Base-by-base conservation (phyloP, 116 monocot genomes). In the Zostera marina region DNA sequence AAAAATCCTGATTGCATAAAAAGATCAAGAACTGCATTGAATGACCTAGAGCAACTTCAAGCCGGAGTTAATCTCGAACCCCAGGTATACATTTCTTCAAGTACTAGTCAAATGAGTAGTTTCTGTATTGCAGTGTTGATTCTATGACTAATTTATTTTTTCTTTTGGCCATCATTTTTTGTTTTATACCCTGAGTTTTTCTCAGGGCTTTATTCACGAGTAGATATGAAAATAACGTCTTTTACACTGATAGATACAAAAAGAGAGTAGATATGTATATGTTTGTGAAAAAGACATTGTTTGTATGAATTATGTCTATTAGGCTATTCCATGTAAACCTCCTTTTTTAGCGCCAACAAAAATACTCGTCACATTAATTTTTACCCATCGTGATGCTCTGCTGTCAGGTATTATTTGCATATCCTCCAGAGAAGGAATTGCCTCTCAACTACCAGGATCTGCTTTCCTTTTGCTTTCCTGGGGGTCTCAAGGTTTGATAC, bases 391-490 rank as follows among this genome's bases (percentile, higher is more conserved):
- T 56, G 6, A 56, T 56, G n/a, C 7, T 22, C 43, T 44, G 24
- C 47, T 76, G 63, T 42, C 63, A 99, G 99, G 79, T 99, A 67
- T 72, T 99, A 54, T 91, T 99, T 77, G 91, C 73, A 26, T 99
- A 99, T 73, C 99, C 99, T 68, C 91, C 87, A 54, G 83, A 91
- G 9, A 98, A 86, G 45, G 72, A 76, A 48, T 63, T 99, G 53
- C 99, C 99, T 7, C 66, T 99, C 53, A 99, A 90, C 41, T 87
- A 79, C 67, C 87, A 79, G 60, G 99, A 99, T 81, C 83, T 84
- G 21, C 73, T 99, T 44, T 91, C 99, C 43, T 99, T 91, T 60
- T 99, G 99, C 76, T 88, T 87, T 77, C 99, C 99, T 41, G 86
- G 78, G 66, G 99, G 99, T 21, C 66, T 77, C 21, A 87, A 99